Percentiles rank a stretch among this genome's conserved stretches.
These are phyloP conservation scores for Candida sanyiensis DNA, from an alignment of 805 yeast species.

Conservation along the genomic window DNA sequence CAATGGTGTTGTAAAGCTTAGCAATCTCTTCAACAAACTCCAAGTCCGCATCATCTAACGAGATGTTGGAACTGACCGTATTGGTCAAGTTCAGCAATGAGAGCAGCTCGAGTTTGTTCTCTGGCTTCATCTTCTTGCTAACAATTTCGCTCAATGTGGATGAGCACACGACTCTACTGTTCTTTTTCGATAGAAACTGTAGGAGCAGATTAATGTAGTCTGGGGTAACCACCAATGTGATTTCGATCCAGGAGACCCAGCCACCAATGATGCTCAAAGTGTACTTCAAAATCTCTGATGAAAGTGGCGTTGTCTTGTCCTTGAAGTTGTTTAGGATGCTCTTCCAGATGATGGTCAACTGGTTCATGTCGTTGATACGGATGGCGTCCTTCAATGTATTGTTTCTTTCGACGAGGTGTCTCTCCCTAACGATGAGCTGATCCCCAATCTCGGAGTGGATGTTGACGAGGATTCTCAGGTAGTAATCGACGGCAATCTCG, in stretches of 20 bases:
- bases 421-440: constrained; percentile 69
- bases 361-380: constrained; percentile 67
- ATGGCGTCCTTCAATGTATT: constrained; percentile 75
- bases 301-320: constrained; percentile 24
- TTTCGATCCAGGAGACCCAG: constrained; percentile 81
- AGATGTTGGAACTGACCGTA: constrained; percentile 35
- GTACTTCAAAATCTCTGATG: constrained; percentile 47
- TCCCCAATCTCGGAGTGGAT: constrained; percentile 94
- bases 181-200: constrained; percentile 50
- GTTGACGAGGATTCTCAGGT: constrained; percentile 62
- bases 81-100: constrained; percentile 61
- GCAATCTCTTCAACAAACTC: constrained; percentile 77
- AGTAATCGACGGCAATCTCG: constrained; percentile 49
- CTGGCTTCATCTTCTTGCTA: constrained; percentile 72
- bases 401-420: constrained; percentile 57
- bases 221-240: constrained; percentile 20
- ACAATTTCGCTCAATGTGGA: constrained; percentile 58
- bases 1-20: constrained; percentile 65
- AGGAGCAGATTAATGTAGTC: constrained; percentile 37
- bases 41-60: constrained; percentile 41
- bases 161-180: constrained; percentile 23
- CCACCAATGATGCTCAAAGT: constrained; percentile 68
- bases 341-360: constrained; percentile 63
- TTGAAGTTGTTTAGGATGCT: constrained; percentile 41
- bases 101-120: constrained; percentile 57